These are phyloP conservation scores for Leucosporidium creatinivorum DNA, from an alignment of 768 basidiomycete genomes.

Conservation along the genomic window DNA sequence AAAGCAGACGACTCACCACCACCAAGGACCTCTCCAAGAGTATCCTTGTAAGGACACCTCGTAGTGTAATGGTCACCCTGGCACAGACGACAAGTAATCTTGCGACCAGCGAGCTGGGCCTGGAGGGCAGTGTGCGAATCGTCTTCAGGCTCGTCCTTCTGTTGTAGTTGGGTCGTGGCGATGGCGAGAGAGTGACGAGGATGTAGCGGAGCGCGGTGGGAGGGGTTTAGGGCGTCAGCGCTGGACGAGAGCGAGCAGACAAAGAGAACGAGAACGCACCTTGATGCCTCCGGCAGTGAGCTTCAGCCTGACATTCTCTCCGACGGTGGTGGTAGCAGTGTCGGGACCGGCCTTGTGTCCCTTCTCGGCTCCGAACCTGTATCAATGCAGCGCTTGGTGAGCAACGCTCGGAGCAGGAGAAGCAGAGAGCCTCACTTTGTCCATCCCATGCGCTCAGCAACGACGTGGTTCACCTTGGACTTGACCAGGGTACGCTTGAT, in stretches of 20 bases:
- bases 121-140: constrained; percentile 47
- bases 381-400: not conserved
- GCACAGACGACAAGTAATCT: constrained; percentile 85
- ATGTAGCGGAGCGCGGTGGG: not conserved
- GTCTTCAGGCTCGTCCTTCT: constrained; percentile 33
- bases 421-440: constrained; percentile 43
- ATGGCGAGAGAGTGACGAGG: too few relatives aligned
- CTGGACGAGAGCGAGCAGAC: not conserved
- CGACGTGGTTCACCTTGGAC: constrained; percentile 83
- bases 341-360: constrained; percentile 83
- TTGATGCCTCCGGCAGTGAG: constrained; percentile 52
- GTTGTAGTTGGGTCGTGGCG: not conserved
- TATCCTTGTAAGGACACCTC: constrained; percentile 96
- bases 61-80: constrained; percentile 97
- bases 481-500: constrained; percentile 82
- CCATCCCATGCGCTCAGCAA: constrained; percentile 91
- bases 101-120: constrained; percentile 52
- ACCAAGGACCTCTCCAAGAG: constrained; percentile 61
- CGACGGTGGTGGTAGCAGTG: constrained; percentile 79
- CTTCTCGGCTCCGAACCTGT: constrained; percentile 79
- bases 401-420: constrained; percentile 21
- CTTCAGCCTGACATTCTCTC: constrained; percentile 61
- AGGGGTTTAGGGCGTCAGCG: not conserved
- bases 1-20: constrained; percentile 38
- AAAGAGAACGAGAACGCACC: constrained; percentile 46